Conservation (phyloP, 768 basidiomycete genomes). For the Tulasnella calospora region DNA sequence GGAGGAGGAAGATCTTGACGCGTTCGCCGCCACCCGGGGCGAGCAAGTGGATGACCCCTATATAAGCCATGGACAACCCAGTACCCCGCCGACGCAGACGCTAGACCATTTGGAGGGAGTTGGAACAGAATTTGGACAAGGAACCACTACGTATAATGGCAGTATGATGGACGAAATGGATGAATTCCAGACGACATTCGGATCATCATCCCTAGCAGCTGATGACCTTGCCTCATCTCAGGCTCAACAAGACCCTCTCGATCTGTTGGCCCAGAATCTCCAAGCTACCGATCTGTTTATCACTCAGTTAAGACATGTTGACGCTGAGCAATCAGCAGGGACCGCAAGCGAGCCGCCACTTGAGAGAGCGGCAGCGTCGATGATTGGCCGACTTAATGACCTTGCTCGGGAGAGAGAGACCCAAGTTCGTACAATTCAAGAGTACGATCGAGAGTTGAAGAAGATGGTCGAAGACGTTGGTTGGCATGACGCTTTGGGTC, state of each 20-base stretch:
- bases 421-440: conserved; percentile 72
- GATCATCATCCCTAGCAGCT: background rate
- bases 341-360: conserved; percentile 41
- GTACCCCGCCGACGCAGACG: background rate
- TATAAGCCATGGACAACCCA: background rate
- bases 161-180: background rate
- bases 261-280: conserved; percentile 65
- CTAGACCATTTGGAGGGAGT: background rate
- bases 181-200: background rate
- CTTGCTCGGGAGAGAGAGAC: conserved; percentile 70
- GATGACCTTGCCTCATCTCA: background rate
- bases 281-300: conserved; percentile 75
- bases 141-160: background rate
- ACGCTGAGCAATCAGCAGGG: conserved; percentile 45
- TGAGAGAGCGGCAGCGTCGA: conserved; percentile 66
- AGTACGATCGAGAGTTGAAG: conserved; percentile 73
- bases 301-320: conserved; percentile 62
- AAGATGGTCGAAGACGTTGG: conserved; percentile 73
- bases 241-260: conserved; percentile 58
- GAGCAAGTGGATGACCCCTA: conserved; percentile 7
- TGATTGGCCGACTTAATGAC: conserved; percentile 73
- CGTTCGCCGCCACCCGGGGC: background rate
- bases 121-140: background rate
- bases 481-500: conserved; percentile 65
- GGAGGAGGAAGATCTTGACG: conserved; percentile 45